These are phyloP conservation scores for Tardiomyces digboiensis DNA, from an alignment of 1,139 yeast genomes.

Conservation along the genomic window DNA sequence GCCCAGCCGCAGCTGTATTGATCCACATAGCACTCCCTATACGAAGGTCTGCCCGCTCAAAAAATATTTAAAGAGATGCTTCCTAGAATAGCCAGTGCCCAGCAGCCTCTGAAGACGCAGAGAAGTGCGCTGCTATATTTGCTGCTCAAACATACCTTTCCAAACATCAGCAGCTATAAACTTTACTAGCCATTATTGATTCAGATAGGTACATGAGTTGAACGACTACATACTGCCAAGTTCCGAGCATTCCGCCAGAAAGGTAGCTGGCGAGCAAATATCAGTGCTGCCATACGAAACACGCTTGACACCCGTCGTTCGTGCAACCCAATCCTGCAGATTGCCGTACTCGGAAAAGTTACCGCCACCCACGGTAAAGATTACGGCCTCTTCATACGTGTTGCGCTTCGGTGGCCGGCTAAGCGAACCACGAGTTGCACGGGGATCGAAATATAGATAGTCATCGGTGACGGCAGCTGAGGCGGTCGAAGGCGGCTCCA, in stretches of 20 bases:
- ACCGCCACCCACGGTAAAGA: constrained; percentile 96
- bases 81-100: too few species aligned
- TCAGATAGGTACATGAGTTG: not conserved
- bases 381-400: constrained; percentile 69
- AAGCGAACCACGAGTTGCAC: constrained; percentile 75
- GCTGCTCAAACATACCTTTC: too few species aligned
- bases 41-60: too few species aligned
- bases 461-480: constrained; percentile 59
- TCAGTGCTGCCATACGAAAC: constrained; percentile 87
- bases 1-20: constrained; percentile 42
- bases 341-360: constrained; percentile 91
- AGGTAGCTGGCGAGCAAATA: constrained; percentile 66
- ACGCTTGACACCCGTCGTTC: constrained; percentile 27
- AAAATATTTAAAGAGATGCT: too few species aligned
- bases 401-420: constrained; percentile 85
- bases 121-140: too few species aligned
- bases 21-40: not conserved
- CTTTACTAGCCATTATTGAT: too few species aligned
- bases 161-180: too few species aligned
- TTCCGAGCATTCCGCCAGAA: constrained; percentile 60
- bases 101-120: too few species aligned
- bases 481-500: constrained; percentile 73
- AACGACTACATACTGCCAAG: constrained; percentile 31
- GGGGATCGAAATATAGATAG: constrained; percentile 85
- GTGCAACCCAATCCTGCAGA: constrained; percentile 77